phyloP scores from a whole-genome alignment of 257 asterid genomes.

The Salvia rosmarinus region DNA sequence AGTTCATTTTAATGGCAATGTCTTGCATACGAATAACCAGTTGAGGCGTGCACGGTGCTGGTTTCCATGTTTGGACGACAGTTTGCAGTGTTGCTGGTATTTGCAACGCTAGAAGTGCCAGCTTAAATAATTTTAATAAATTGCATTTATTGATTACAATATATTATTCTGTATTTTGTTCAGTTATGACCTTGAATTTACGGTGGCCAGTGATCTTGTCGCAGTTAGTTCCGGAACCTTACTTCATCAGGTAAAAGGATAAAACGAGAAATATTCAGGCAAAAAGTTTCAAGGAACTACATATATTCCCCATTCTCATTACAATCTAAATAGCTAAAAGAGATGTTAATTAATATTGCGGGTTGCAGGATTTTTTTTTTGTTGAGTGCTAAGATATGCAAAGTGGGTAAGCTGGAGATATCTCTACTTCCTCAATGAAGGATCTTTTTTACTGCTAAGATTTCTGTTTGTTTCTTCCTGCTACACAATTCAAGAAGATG shows the following conservation, averaged over 20 bases:
- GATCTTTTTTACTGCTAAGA: neutral
- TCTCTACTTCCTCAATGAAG: neutral
- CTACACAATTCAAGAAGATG: too few species aligned
- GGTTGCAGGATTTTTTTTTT: conserved; percentile 3
- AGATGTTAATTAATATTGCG: neutral
- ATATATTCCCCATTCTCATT: conserved; percentile 3
- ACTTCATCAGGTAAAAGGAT: conserved; percentile 76
- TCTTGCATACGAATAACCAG: conserved; percentile 90
- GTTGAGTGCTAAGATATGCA: neutral
- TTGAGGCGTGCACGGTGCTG: conserved; percentile 98
- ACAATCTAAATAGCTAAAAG: conserved; percentile 3
- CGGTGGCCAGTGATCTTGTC: conserved; percentile 85
- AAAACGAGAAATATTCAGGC: conserved; percentile 13
- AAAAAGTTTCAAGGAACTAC: conserved; percentile 1
- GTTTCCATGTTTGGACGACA: conserved; percentile 99
- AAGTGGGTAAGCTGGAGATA: neutral
- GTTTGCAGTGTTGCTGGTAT: conserved; percentile 89
- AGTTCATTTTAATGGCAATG: conserved; percentile 73
- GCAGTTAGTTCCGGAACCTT: conserved; percentile 96
- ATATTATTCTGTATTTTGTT: conserved; percentile 37
- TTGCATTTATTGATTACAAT: conserved; percentile 36
- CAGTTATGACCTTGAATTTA: conserved; percentile 96
- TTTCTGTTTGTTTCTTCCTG: neutral
- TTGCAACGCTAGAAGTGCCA: conserved; percentile 26
- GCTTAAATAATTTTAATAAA: conserved; percentile 18